These are phyloP conservation scores for Anisodus acutangulus DNA, from an alignment of 257 asterid species.

Conservation along the genomic window DNA sequence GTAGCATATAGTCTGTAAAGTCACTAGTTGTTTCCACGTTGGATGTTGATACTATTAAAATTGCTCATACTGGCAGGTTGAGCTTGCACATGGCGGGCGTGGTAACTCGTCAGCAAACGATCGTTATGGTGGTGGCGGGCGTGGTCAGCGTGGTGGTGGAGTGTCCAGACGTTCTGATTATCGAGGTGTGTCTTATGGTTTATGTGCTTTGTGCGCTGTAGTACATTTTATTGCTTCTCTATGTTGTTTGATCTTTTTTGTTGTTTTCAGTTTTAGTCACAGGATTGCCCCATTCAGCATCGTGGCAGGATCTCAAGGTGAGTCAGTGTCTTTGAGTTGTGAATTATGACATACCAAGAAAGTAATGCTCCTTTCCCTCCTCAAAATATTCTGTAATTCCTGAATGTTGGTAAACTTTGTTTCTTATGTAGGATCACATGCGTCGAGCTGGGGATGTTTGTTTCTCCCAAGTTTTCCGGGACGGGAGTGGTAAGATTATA, in stretches of 20 bases:
- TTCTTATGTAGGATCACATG: constrained; percentile 85
- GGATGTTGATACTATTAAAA: constrained; percentile 19
- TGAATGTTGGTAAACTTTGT: constrained; percentile 24
- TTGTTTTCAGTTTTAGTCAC: constrained; percentile 68
- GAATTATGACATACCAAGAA: neutral
- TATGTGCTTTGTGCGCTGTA: neutral
- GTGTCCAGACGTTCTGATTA: constrained; percentile 90
- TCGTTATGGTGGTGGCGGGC: constrained; percentile 53
- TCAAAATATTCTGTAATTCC: constrained; percentile 21
- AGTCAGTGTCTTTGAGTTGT: constrained; percentile 31
- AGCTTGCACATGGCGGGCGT: constrained; percentile 99
- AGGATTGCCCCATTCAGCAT: constrained; percentile 92
- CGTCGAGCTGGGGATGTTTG: constrained; percentile 99
- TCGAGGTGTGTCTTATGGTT: constrained; percentile 56
- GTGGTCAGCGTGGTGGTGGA: constrained; percentile 98
- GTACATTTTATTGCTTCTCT: neutral
- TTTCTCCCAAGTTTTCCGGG: constrained; percentile 95
- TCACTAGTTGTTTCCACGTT: neutral
- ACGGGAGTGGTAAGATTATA: constrained; percentile 79
- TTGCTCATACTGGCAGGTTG: constrained; percentile 60
- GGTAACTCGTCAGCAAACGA: constrained; percentile 78
- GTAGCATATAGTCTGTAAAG: neutral
- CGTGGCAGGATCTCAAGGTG: constrained; percentile 99
- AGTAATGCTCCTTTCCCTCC: neutral
- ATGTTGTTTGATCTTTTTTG: constrained; percentile 29